Conservation (phyloP, 441 rosid species). For the Gossypium trilobum region DNA sequence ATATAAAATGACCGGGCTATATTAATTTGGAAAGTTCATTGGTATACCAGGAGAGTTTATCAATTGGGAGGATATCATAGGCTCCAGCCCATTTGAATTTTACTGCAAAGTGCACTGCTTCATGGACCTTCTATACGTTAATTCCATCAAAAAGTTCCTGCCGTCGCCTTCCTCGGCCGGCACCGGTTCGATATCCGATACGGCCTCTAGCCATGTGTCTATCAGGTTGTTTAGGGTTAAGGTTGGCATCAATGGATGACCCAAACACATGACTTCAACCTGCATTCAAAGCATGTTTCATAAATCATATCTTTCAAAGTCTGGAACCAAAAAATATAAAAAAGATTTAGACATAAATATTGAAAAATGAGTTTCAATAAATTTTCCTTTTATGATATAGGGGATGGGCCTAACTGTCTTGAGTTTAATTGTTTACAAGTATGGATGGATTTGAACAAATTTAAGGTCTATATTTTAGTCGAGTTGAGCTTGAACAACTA, state of each 20-base stretch:
- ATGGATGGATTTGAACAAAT: no score
- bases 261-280: conserved; percentile 17
- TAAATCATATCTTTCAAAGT: not conserved
- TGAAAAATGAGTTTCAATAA: no score
- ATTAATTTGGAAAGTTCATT: not conserved
- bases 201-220: conserved; percentile 15
- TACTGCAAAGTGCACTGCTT: not conserved
- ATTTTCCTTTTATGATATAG: no score
- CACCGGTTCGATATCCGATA: not conserved
- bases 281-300: not conserved
- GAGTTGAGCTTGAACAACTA: no score
- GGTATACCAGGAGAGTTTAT: not conserved
- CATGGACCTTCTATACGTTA: conserved; percentile 14
- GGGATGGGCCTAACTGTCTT: no score
- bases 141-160: conserved; percentile 9
- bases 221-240: conserved; percentile 1
- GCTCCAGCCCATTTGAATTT: not conserved
- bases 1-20: no score
- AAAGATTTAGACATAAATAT: no score
- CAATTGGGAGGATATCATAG: not conserved
- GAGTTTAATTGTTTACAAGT: no score
- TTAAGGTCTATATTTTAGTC: no score
- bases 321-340: no score
- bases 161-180: not conserved
- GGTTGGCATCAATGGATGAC: conserved; percentile 12